Evolutionary conservation across 495 filamentous ascomycete species (phyloP).

Genomic region (Penicillium roqueforti): DNA sequence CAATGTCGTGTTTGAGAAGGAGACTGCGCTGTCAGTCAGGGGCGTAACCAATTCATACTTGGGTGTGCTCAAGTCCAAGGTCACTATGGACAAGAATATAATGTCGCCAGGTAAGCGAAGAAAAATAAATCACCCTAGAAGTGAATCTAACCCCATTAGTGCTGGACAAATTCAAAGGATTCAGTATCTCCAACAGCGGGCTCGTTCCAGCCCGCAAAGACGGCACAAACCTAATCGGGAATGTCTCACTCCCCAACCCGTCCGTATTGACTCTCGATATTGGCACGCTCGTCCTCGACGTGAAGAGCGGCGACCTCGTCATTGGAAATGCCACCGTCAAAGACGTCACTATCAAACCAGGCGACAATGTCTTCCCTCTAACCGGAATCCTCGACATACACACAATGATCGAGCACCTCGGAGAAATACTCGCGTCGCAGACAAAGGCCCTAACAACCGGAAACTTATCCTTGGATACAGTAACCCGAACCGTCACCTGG

Average conservation of each 20-base stretch:
- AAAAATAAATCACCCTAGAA: neutral
- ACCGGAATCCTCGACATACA: conserved; percentile 34
- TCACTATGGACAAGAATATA: conserved; percentile 38
- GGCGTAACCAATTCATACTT: conserved; percentile 35
- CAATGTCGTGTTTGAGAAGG: conserved; percentile 29
- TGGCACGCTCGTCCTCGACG: conserved; percentile 1
- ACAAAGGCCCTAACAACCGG: conserved; percentile 28
- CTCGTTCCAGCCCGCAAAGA: neutral
- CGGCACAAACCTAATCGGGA: conserved; percentile 2
- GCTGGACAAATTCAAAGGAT: conserved; percentile 23
- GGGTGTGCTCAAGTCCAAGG: conserved; percentile 31
- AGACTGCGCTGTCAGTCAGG: conserved; percentile 26
- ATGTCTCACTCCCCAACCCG: conserved; percentile 2
- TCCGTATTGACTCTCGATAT: conserved; percentile 5
- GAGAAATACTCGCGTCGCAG: conserved; percentile 27
- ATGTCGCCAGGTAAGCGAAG: conserved; percentile 29
- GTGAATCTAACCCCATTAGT: conserved; percentile 18
- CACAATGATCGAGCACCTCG: conserved; percentile 29
- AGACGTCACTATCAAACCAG: conserved; percentile 56
- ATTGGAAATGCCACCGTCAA: conserved; percentile 30
- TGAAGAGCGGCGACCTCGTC: conserved; percentile 3
- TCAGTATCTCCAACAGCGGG: conserved; percentile 1
- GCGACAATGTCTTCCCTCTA: conserved; percentile 53
- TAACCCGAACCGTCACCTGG: conserved; percentile 30
- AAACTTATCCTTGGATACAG: conserved; percentile 28